phyloP scores from a whole-genome alignment of 2,329 filamentous ascomycete species.

The Rutstroemia sp. region DNA sequence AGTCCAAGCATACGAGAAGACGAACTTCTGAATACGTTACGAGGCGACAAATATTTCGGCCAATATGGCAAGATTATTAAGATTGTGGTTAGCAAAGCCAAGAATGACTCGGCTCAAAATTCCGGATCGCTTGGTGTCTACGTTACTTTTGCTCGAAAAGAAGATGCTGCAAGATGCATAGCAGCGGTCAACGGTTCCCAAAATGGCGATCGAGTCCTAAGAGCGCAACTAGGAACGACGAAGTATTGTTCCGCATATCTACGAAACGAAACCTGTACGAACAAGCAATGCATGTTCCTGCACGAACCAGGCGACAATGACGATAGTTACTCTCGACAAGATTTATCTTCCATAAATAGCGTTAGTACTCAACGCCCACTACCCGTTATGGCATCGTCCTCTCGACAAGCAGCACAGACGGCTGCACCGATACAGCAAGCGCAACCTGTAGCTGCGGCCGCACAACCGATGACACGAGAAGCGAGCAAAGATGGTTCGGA shows the following conservation, averaged over 20 bases:
- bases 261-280: constrained; percentile 88
- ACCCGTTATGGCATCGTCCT: constrained; percentile 41
- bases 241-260: constrained; percentile 98
- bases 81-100: constrained; percentile 91
- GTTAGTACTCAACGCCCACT: constrained; percentile 69
- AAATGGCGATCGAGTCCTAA: constrained; percentile 79
- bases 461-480: constrained; percentile 65
- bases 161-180: constrained; percentile 86
- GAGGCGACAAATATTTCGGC: constrained; percentile 89
- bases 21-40: constrained; percentile 80
- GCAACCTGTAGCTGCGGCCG: constrained; percentile 31
- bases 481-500: constrained; percentile 72
- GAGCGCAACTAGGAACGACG: constrained; percentile 78
- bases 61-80: constrained; percentile 98
- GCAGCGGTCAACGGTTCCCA: constrained; percentile 84
- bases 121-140: constrained; percentile 85
- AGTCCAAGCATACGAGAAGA: constrained; percentile 90
- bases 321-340: constrained; percentile 91
- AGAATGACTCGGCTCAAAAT: constrained; percentile 52
- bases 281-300: constrained; percentile 95
- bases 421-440: constrained; percentile 29
- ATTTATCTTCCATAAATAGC: constrained; percentile 90
- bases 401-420: constrained; percentile 42
- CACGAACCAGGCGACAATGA: constrained; percentile 98
- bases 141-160: constrained; percentile 91